These are phyloP conservation scores for Termitomyces sp. DNA, from an alignment of 768 basidiomycete genomes.

Conservation along the genomic window DNA sequence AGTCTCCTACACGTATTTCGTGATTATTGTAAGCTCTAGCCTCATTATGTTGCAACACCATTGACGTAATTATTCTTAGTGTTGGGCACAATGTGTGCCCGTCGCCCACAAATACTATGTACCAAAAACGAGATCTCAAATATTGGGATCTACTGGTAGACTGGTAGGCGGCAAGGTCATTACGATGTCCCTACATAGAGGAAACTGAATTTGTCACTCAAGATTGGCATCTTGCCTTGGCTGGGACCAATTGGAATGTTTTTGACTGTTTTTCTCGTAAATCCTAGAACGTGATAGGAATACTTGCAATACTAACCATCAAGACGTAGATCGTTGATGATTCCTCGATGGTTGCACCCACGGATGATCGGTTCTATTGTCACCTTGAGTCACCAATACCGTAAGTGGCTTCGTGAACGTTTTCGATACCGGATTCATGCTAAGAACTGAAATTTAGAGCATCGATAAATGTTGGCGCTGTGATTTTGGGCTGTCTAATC, in stretches of 20 bases:
- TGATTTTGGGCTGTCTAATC: not conserved
- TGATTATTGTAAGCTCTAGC: not conserved
- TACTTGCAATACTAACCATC: not conserved
- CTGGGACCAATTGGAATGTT: not conserved
- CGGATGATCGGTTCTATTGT: not conserved
- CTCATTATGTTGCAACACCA: not conserved
- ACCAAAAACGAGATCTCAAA: not conserved
- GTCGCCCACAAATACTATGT: not conserved
- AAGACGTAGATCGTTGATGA: not conserved
- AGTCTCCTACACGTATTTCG: not conserved
- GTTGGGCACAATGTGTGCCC: not conserved
- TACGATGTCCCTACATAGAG: too few species aligned
- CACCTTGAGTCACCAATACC: not conserved
- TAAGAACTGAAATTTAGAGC: not conserved
- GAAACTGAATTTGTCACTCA: not conserved
- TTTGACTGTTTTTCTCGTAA: not conserved
- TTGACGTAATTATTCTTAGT: not conserved
- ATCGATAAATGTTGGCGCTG: not conserved
- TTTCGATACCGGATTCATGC: not conserved
- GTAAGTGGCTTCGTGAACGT: not conserved
- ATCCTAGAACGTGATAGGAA: too few species aligned
- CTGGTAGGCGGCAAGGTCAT: not conserved
- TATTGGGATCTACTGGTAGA: not conserved
- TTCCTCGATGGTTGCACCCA: not conserved
- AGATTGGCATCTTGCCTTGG: not conserved